These are phyloP conservation scores for Berberis vulgaris DNA, from an alignment of 164 flowering plant genomes.

Conservation along the genomic window DNA sequence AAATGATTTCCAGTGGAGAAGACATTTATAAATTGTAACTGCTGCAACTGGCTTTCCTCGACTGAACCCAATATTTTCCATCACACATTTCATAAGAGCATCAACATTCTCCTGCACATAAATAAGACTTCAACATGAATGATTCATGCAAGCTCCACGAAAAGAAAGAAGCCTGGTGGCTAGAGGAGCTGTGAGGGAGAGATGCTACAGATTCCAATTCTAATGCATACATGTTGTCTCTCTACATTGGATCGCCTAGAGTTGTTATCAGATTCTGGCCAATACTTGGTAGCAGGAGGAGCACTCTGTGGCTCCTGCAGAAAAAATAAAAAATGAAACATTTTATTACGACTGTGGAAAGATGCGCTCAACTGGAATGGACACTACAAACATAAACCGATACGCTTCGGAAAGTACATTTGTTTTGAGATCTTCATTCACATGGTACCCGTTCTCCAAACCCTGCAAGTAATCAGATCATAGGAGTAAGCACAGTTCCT, in stretches of 20 bases:
- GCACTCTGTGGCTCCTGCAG: conserved; percentile 58
- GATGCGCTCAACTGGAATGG: neutral
- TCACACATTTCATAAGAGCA: conserved; percentile 77
- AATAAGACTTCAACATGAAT: conserved; percentile 12
- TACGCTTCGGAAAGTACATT: conserved; percentile 24
- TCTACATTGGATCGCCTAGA: conserved; percentile 53
- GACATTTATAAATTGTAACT: conserved; percentile 53
- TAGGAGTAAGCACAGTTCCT: neutral
- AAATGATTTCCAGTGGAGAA: conserved; percentile 66
- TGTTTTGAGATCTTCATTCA: conserved; percentile 31
- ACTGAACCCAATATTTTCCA: conserved; percentile 65
- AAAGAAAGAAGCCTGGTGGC: conserved; percentile 41
- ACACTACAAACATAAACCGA: neutral
- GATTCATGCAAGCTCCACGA: neutral
- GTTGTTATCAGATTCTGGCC: conserved; percentile 52
- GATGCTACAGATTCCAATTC: no score
- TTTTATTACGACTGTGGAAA: neutral
- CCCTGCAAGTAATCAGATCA: conserved; percentile 35
- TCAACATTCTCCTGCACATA: conserved; percentile 76
- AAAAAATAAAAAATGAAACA: neutral
- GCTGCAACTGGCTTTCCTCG: conserved; percentile 44
- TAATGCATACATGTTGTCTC: conserved; percentile 68
- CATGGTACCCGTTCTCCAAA: conserved; percentile 67
- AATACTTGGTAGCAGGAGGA: conserved; percentile 42
- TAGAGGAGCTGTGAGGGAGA: no score